Evolutionary conservation across 257 asterid genomes (phyloP).

Genomic region (Osmanthus fragrans): DNA sequence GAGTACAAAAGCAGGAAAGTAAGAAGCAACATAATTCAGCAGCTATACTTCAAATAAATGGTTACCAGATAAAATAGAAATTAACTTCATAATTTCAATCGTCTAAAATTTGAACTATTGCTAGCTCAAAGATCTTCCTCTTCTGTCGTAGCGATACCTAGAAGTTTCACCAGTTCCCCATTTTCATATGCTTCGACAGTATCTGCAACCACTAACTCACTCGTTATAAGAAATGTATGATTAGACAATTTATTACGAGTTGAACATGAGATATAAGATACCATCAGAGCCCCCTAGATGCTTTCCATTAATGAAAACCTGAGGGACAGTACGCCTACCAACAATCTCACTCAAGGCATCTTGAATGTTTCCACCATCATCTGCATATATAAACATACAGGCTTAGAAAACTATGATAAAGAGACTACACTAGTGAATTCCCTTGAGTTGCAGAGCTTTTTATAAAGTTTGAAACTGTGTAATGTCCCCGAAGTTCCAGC

Average conservation of each 20-base stretch:
- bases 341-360: constrained; percentile 68
- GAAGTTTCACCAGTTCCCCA: constrained; percentile 65
- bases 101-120: neutral
- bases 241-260: neutral
- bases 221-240: constrained; percentile 6
- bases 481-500: neutral
- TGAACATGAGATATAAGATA: constrained; percentile 25
- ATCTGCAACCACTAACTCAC: constrained; percentile 43
- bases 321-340: constrained; percentile 88
- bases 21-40: neutral
- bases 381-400: constrained; percentile 33
- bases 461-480: neutral
- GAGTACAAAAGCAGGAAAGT: neutral
- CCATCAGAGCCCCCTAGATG: constrained; percentile 99
- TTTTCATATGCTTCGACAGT: constrained; percentile 77
- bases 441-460: neutral
- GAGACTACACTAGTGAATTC: neutral
- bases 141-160: constrained; percentile 42
- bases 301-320: constrained; percentile 83
- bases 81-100: neutral
- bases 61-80: neutral
- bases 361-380: constrained; percentile 74
- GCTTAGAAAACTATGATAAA: neutral
- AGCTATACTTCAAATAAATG: neutral
- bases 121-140: constrained; percentile 69